Base-by-base conservation (phyloP, 1,284 basidiomycete species). In the Cryptococcus neoformans region DNA sequence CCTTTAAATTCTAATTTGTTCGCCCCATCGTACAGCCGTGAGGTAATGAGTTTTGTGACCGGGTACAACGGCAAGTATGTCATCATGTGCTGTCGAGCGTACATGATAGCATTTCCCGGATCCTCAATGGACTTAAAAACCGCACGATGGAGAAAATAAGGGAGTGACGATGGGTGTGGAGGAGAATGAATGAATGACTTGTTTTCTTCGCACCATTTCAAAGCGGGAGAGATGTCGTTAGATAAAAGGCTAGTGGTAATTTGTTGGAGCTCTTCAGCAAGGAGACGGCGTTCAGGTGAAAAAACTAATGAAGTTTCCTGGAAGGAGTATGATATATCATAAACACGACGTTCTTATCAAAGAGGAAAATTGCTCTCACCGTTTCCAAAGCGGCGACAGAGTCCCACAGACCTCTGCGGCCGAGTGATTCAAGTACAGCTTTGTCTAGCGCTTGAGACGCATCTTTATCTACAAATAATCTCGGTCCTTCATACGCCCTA, bases 111-210 rank as follows among this genome's bases (percentile, higher is more conserved):
- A 10, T 69, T 63, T 3, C 55, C 16, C 0, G 67, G 55, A 21
- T 46, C 47, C 81, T 90, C 81, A 3, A 92, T 79, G 5, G 84
- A 84, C 51, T 93, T 83, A 73, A 89, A 94, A 67, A 90, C 85
- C 10, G 89, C 90, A 34, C 90, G 88, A 69, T 95, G 91, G 16
- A 95, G 83, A 70, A 87, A 80, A 74, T 93, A 96, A 62, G 91
- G 88, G 8, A 96, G 81, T 0, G 88, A 82, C 0, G 90, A 93
- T 4, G 75, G 69, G 49, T 77, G 74, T 0, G 83, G 83, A 11
- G 88, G 85, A 1, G 81, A 77, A 39, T 80, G 79, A 6, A 94
- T 81, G 72, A 89, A 92, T 1, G 68, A 56, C 41, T 83, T 81
- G 69, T 93, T 86, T 49, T 78, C 78, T 45, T 78, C 77, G n/a